phyloP scores from a whole-genome alignment of 306 rosid genomes.

The Begonia peltatifolia region DNA sequence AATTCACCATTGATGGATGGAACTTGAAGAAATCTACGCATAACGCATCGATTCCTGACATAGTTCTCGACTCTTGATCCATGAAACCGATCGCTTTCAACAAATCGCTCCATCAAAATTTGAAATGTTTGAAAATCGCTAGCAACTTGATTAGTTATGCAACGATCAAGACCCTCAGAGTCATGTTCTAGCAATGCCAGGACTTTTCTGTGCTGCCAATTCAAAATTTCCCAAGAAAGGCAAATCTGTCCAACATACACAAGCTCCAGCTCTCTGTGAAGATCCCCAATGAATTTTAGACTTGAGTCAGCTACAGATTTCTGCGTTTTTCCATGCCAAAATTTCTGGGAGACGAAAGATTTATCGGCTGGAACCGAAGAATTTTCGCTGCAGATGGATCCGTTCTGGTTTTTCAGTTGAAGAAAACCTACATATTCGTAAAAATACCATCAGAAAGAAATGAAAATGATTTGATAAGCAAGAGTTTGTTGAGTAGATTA shows the following conservation, averaged over 20 bases:
- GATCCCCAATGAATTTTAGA: slow-evolving; percentile 29
- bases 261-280: slow-evolving; percentile 53
- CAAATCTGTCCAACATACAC: slow-evolving; percentile 89
- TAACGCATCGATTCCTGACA: slow-evolving; percentile 41
- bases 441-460: slow-evolving; percentile 3
- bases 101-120: slow-evolving; percentile 61
- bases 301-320: slow-evolving; percentile 30
- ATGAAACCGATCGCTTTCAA: slow-evolving; percentile 68
- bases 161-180: slow-evolving; percentile 24
- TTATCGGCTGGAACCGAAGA: slow-evolving; percentile 22
- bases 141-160: slow-evolving; percentile 39
- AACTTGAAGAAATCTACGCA: slow-evolving; percentile 63
- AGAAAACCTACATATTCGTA: slow-evolving; percentile 39
- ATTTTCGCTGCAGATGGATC: slow-evolving; percentile 25
- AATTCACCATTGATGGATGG: slow-evolving; percentile 57
- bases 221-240: slow-evolving; percentile 88
- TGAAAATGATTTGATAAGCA: slow-evolving; percentile 5
- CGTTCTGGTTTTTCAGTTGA: slow-evolving; percentile 47
- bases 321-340: slow-evolving; percentile 35
- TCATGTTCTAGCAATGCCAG: slow-evolving; percentile 44
- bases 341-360: slow-evolving; percentile 35
- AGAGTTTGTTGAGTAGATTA: slow-evolving; percentile 13
- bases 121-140: slow-evolving; percentile 77
- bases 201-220: slow-evolving; percentile 63
- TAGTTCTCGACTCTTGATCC: slow-evolving; percentile 68